Conservation (phyloP, 106 monocot species). For the Chionographis japonica region DNA sequence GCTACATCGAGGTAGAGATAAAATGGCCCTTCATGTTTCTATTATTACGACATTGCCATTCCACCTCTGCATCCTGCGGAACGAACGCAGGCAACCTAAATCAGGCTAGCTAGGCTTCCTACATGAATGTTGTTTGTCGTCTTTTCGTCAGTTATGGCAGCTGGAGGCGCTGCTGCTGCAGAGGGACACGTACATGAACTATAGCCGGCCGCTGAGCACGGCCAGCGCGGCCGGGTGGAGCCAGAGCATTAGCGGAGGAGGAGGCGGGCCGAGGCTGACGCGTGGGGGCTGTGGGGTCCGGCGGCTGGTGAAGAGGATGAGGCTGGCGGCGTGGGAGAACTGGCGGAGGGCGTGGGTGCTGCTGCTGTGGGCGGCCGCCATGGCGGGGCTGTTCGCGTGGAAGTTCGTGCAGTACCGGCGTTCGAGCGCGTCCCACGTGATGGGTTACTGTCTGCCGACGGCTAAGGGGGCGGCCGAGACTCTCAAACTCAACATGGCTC, state of each 20-base stretch:
- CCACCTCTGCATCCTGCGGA: too few species aligned
- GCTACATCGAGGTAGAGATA: slow-evolving; percentile 67
- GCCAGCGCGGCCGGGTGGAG: slow-evolving; percentile 45
- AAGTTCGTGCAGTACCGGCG: slow-evolving; percentile 78
- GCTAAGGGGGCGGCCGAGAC: slow-evolving; percentile 94
- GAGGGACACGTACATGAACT: slow-evolving; percentile 77
- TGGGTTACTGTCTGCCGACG: slow-evolving; percentile 81
- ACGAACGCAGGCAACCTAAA: too few species aligned
- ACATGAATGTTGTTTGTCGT: background rate
- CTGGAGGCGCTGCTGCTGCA: slow-evolving; percentile 83
- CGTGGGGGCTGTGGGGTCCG: background rate
- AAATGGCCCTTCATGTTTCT: background rate
- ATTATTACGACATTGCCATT: too few species aligned
- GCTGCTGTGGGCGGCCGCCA: slow-evolving; percentile 50
- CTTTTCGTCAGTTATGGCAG: slow-evolving; percentile 64
- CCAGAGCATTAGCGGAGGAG: slow-evolving; percentile 23
- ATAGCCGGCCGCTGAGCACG: slow-evolving; percentile 66
- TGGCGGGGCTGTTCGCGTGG: slow-evolving; percentile 68
- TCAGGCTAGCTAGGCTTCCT: too few species aligned
- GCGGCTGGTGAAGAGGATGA: slow-evolving; percentile 1
- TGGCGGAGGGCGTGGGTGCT: slow-evolving; percentile 73
- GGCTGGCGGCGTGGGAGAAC: slow-evolving; percentile 31
- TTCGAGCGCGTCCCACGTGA: slow-evolving; percentile 49
- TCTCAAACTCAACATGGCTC: slow-evolving; percentile 90
- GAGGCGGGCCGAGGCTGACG: background rate